Evolutionary conservation across 257 asterid species (phyloP).

Genomic region (Catharanthus roseus): DNA sequence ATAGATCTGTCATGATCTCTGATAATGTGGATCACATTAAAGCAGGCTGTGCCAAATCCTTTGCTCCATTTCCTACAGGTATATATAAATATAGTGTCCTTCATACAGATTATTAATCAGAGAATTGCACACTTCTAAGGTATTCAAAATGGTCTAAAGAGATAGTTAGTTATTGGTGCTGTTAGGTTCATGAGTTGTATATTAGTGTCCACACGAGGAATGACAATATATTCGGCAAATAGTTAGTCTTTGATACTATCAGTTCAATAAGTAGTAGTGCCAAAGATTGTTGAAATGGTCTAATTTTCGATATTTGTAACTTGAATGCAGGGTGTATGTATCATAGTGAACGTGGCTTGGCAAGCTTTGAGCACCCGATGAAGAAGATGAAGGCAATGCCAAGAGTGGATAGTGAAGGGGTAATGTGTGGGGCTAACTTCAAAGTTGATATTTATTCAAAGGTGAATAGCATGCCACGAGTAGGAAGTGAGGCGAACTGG

Average conservation of each 20-base stretch:
- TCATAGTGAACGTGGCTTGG: conserved; percentile 76
- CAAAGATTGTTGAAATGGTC: too few species aligned
- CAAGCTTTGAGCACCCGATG: conserved; percentile 90
- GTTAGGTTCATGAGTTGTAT: too few species aligned
- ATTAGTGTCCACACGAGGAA: too few species aligned
- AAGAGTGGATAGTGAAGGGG: conserved; percentile 89
- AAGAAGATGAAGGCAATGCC: conserved; percentile 94
- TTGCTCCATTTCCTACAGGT: conserved; percentile 96
- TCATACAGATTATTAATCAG: background rate
- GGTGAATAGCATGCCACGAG: conserved; percentile 87
- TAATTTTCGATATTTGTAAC: background rate
- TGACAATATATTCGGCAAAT: too few species aligned
- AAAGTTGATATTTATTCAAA: conserved; percentile 68
- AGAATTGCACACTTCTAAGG: background rate
- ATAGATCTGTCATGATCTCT: conserved; percentile 83
- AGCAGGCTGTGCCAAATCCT: conserved; percentile 81
- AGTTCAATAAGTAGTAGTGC: too few species aligned
- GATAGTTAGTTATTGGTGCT: background rate
- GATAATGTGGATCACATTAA: conserved; percentile 58
- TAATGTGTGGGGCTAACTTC: conserved; percentile 83
- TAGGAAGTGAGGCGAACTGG: conserved; percentile 96
- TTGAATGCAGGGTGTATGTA: conserved; percentile 73
- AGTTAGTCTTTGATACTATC: too few species aligned
- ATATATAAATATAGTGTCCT: background rate
- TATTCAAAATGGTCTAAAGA: background rate